Conservation (phyloP, 345 rosid species). For the Pistacia vera region DNA sequence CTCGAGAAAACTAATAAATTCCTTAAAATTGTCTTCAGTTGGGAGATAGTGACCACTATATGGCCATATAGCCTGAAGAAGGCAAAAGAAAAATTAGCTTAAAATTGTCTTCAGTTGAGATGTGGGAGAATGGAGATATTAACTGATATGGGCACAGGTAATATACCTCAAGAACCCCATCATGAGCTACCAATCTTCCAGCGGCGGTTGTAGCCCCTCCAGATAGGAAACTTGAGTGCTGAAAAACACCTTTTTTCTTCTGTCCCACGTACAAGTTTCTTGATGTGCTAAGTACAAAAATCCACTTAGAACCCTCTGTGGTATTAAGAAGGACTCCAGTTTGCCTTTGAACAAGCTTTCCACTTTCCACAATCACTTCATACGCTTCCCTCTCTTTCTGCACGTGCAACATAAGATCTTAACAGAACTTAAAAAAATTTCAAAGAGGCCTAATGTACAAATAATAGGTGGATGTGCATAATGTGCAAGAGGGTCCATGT, state of each 20-base stretch:
- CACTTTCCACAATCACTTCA: slow-evolving; percentile 62
- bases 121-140: not conserved
- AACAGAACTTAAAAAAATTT: not conserved
- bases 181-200: slow-evolving; percentile 55
- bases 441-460: not conserved
- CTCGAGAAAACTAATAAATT: slow-evolving; percentile 53
- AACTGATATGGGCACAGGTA: not conserved
- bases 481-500: not conserved
- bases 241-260: slow-evolving; percentile 67
- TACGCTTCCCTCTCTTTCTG: slow-evolving; percentile 70
- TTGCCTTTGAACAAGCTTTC: slow-evolving; percentile 52
- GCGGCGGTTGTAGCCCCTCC: slow-evolving; percentile 75
- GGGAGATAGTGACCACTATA: slow-evolving; percentile 78
- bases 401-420: slow-evolving; percentile 14
- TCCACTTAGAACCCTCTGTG: slow-evolving; percentile 54
- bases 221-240: slow-evolving; percentile 69
- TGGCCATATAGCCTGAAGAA: slow-evolving; percentile 60
- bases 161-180: slow-evolving; percentile 62
- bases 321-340: slow-evolving; percentile 41
- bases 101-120: not conserved
- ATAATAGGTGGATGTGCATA: not conserved
- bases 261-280: slow-evolving; percentile 60
- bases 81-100: not conserved
- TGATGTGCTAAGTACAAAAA: slow-evolving; percentile 71
- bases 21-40: slow-evolving; percentile 64